Conservation (phyloP, 768 basidiomycete genomes). For the Mrakia gelida region DNA sequence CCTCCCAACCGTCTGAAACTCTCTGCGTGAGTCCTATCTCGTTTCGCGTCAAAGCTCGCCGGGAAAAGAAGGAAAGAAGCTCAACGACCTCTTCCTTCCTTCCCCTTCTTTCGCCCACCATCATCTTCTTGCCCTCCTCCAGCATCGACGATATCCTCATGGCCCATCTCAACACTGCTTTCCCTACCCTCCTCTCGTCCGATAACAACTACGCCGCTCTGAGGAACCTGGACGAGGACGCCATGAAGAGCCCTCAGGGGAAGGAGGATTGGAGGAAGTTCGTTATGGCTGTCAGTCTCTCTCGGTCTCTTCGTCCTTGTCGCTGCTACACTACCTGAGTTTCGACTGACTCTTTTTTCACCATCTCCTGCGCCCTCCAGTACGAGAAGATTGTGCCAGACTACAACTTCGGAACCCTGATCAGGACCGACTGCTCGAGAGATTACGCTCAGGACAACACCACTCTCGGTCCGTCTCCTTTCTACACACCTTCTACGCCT, state of each 20-base stretch:
- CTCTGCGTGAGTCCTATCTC: slow-evolving; percentile 59
- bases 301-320: not conserved
- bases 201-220: slow-evolving; percentile 48
- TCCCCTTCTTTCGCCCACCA: not conserved
- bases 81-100: not conserved
- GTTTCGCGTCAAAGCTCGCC: not conserved
- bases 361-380: slow-evolving; percentile 40
- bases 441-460: slow-evolving; percentile 91
- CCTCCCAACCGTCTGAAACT: slow-evolving; percentile 69
- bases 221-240: slow-evolving; percentile 72
- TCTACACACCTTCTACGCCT: too few species aligned
- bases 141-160: slow-evolving; percentile 90
- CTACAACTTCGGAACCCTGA: slow-evolving; percentile 93
- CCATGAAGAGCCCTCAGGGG: slow-evolving; percentile 80
- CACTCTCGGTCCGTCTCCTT: slow-evolving; percentile 67
- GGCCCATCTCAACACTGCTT: slow-evolving; percentile 64
- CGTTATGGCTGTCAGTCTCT: slow-evolving; percentile 52
- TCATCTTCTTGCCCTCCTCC: not conserved
- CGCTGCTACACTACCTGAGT: not conserved
- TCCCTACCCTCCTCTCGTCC: slow-evolving; percentile 65
- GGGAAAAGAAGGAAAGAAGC: not conserved
- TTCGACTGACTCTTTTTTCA: not conserved
- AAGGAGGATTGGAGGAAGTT: slow-evolving; percentile 90
- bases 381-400: slow-evolving; percentile 89
- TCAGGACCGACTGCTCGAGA: slow-evolving; percentile 68